Conservation (phyloP, 2,329 filamentous ascomycete species). For the Aspergillus quadricinctus region DNA sequence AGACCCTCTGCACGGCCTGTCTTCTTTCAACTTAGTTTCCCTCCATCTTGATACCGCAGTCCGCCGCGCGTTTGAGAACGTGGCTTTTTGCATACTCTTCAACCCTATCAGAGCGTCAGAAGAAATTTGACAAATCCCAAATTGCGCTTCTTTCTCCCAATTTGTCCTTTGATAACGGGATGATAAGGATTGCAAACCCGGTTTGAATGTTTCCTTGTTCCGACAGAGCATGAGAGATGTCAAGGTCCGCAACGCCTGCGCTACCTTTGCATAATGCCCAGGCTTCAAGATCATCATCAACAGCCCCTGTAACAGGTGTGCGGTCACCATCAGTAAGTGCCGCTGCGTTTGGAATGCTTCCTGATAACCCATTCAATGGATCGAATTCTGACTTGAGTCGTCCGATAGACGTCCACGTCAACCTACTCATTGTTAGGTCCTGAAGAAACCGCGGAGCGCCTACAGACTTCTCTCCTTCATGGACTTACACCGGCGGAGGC, state of each 20-base stretch:
- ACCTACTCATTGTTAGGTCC: slow-evolving; percentile 65
- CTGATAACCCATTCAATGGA: slow-evolving; percentile 2
- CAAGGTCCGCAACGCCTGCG: slow-evolving; percentile 55
- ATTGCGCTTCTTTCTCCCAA: not conserved
- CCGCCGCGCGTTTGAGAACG: slow-evolving; percentile 29
- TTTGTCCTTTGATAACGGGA: slow-evolving; percentile 16
- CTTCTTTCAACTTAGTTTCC: slow-evolving; percentile 3
- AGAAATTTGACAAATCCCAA: not conserved
- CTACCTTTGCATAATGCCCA: slow-evolving; percentile 55
- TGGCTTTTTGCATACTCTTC: slow-evolving; percentile 14
- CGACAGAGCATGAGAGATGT: slow-evolving; percentile 54
- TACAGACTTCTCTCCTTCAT: slow-evolving; percentile 77
- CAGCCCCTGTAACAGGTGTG: slow-evolving; percentile 22
- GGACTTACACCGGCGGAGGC: slow-evolving; percentile 81
- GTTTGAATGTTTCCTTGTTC: slow-evolving; percentile 13
- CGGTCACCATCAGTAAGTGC: slow-evolving; percentile 33
- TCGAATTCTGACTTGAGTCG: slow-evolving; percentile 11
- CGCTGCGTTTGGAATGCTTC: not conserved
- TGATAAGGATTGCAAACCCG: slow-evolving; percentile 20
- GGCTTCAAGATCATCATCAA: slow-evolving; percentile 26
- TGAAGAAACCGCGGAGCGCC: slow-evolving; percentile 68
- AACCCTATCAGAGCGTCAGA: slow-evolving; percentile 6
- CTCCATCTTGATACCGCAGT: slow-evolving; percentile 16
- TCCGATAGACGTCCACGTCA: slow-evolving; percentile 39
- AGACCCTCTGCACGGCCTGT: slow-evolving; percentile 3